These are phyloP conservation scores for Bryum argenteum DNA, from an alignment of 225 moss, liverwort and hornwort species.

Conservation along the genomic window DNA sequence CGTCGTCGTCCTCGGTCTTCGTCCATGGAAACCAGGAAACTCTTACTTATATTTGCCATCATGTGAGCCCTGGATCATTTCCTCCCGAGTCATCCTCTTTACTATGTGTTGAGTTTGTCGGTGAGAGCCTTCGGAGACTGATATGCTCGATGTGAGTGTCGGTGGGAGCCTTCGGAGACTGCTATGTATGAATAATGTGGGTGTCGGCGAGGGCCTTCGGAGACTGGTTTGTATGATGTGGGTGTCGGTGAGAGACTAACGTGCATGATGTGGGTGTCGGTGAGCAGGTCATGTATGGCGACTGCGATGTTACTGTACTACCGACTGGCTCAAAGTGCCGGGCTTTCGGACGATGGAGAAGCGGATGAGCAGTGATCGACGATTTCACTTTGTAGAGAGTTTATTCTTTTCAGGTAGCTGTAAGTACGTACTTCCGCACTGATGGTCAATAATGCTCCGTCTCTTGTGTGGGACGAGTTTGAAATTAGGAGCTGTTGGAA, in stretches of 20 bases:
- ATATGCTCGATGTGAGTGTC: too few species aligned
- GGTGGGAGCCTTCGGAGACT: too few species aligned
- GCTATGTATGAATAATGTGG: too few species aligned
- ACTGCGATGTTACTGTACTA: constrained; percentile 65
- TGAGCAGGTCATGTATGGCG: constrained; percentile 65
- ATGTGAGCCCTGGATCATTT: constrained; percentile 67
- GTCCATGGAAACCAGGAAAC: constrained; percentile 73
- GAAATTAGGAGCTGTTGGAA: too few species aligned
- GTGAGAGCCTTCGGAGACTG: too few species aligned
- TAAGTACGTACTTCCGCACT: neutral
- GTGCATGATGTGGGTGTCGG: neutral
- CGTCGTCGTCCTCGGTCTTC: constrained; percentile 76
- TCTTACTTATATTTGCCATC: constrained; percentile 87
- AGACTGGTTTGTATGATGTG: too few species aligned
- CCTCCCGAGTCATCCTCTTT: neutral
- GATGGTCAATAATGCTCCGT: constrained; percentile 8
- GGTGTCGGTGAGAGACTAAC: too few species aligned
- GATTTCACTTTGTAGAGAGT: neutral
- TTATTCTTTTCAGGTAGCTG: constrained; percentile 13
- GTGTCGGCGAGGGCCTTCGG: too few species aligned
- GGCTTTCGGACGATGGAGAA: constrained; percentile 41
- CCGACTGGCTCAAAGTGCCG: constrained; percentile 56
- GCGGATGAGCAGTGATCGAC: constrained; percentile 43
- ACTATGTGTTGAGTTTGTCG: too few species aligned
- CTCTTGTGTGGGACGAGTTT: neutral